Conservation (phyloP, 768 basidiomycete genomes). For the Phanerochaete carnosa region DNA sequence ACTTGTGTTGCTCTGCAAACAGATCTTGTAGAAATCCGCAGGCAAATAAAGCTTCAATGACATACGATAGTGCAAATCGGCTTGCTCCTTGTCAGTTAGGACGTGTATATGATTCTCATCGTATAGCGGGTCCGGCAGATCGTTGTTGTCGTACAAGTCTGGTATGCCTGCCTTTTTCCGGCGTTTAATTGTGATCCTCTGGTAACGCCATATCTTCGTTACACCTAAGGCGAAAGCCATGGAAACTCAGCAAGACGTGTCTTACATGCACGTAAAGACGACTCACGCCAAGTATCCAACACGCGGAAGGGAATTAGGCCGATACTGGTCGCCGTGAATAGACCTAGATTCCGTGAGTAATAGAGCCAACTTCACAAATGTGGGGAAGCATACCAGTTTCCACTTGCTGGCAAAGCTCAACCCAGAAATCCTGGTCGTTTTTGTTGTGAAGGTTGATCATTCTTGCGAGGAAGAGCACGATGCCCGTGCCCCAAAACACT, state of each 20-base stretch:
- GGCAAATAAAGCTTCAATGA: constrained; percentile 1
- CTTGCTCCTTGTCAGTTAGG: constrained; percentile 60
- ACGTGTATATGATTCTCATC: constrained; percentile 73
- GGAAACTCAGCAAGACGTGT: not conserved
- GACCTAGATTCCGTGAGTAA: constrained; percentile 34
- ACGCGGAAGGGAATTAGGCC: constrained; percentile 75
- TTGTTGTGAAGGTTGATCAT: constrained; percentile 70
- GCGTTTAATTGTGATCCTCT: constrained; percentile 53
- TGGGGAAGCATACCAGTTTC: constrained; percentile 52
- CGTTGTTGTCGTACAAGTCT: constrained; percentile 68
- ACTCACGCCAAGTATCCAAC: constrained; percentile 70
- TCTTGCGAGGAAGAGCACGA: constrained; percentile 68
- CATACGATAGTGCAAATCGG: constrained; percentile 63
- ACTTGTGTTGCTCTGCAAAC: constrained; percentile 63
- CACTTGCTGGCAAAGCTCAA: constrained; percentile 74
- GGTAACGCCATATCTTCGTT: constrained; percentile 70
- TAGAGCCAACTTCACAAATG: not conserved
- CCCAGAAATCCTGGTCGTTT: constrained; percentile 75
- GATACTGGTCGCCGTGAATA: constrained; percentile 80
- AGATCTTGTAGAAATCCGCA: not conserved
- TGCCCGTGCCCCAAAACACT: constrained; percentile 87
- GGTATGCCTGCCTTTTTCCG: constrained; percentile 65
- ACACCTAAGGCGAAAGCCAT: constrained; percentile 45
- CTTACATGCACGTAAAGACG: not conserved
- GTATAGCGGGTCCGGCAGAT: constrained; percentile 74